Evolutionary conservation across 768 basidiomycete species (phyloP).

Genomic region (Neoboletus subvelutipes): DNA sequence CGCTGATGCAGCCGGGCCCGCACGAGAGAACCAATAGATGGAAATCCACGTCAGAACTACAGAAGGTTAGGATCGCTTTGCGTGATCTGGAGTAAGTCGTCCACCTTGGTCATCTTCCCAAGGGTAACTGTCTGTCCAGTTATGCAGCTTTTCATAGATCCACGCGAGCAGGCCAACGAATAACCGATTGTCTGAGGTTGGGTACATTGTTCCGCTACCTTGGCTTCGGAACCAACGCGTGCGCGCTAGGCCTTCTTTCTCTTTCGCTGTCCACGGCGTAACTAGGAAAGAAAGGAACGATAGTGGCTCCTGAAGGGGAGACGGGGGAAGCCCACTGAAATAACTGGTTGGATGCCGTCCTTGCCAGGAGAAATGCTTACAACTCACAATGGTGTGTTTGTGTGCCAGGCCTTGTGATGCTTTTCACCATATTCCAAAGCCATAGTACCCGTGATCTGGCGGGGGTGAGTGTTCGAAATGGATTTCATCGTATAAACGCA

Average conservation of each 20-base stretch:
- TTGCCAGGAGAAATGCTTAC: too few relatives aligned
- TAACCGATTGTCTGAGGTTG: slow-evolving; percentile 55
- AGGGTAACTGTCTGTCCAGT: slow-evolving; percentile 49
- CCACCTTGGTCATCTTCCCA: slow-evolving; percentile 59
- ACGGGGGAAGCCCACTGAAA: too few relatives aligned
- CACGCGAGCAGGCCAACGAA: slow-evolving; percentile 45
- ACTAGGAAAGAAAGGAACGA: slow-evolving; percentile 27
- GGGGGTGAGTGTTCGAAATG: too few relatives aligned
- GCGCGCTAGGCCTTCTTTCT: slow-evolving; percentile 24
- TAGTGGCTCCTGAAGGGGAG: slow-evolving; percentile 16
- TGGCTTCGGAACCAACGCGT: slow-evolving; percentile 13
- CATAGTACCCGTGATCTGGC: too few relatives aligned
- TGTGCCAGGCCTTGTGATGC: too few relatives aligned
- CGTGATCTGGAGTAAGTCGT: background rate
- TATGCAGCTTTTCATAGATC: slow-evolving; percentile 50
- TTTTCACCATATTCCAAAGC: too few relatives aligned
- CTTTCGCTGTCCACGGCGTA: slow-evolving; percentile 11
- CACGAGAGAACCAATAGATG: slow-evolving; percentile 57
- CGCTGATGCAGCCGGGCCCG: slow-evolving; percentile 53
- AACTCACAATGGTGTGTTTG: too few relatives aligned
- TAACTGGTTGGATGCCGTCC: too few relatives aligned
- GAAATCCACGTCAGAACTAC: slow-evolving; percentile 43
- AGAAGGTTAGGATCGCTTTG: slow-evolving; percentile 8
- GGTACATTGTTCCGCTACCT: slow-evolving; percentile 35
- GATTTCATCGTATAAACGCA: too few relatives aligned